These are phyloP conservation scores for Ophioceras dolichostomum DNA, from an alignment of 2,329 filamentous ascomycete species.

Conservation along the genomic window DNA sequence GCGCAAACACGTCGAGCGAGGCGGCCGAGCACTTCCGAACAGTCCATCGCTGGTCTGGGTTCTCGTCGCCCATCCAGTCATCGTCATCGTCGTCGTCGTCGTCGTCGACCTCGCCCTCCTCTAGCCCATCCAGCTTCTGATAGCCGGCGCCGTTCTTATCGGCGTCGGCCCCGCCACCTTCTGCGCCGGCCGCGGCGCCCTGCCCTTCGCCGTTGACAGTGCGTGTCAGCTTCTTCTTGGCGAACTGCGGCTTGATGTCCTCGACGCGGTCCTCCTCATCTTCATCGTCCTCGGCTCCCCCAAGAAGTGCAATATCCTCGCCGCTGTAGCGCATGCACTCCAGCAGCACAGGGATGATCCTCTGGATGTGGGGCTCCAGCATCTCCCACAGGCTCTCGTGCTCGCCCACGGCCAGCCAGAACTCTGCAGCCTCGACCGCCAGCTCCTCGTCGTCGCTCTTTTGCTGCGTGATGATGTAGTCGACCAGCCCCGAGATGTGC, in stretches of 20 bases:
- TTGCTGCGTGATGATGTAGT: slow-evolving; percentile 88
- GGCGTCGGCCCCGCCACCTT: slow-evolving; percentile 34
- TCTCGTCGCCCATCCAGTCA: slow-evolving; percentile 60
- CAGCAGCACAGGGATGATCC: slow-evolving; percentile 82
- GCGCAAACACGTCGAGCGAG: slow-evolving; percentile 85
- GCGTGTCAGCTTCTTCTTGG: slow-evolving; percentile 52
- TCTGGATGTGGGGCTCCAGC: slow-evolving; percentile 64
- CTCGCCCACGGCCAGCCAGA: slow-evolving; percentile 91
- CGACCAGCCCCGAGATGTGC: slow-evolving; percentile 76
- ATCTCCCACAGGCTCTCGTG: slow-evolving; percentile 67
- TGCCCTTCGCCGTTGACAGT: slow-evolving; percentile 38
- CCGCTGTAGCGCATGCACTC: slow-evolving; percentile 95
- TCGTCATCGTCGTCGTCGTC: slow-evolving; percentile 41
- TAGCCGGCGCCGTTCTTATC: slow-evolving; percentile 36
- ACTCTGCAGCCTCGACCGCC: slow-evolving; percentile 89
- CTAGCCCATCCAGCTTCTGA: slow-evolving; percentile 54
- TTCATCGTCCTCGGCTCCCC: slow-evolving; percentile 77
- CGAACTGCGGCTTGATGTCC: slow-evolving; percentile 88
- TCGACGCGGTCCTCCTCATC: slow-evolving; percentile 82
- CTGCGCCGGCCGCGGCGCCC: slow-evolving; percentile 36
- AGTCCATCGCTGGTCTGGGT: slow-evolving; percentile 89
- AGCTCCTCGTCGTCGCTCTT: slow-evolving; percentile 78
- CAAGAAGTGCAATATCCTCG: slow-evolving; percentile 79
- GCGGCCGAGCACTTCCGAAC: slow-evolving; percentile 94
- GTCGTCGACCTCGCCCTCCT: slow-evolving; percentile 80